Base-by-base conservation (phyloP, 2,329 filamentous ascomycete genomes). In the Ramularia collo-cygni region DNA sequence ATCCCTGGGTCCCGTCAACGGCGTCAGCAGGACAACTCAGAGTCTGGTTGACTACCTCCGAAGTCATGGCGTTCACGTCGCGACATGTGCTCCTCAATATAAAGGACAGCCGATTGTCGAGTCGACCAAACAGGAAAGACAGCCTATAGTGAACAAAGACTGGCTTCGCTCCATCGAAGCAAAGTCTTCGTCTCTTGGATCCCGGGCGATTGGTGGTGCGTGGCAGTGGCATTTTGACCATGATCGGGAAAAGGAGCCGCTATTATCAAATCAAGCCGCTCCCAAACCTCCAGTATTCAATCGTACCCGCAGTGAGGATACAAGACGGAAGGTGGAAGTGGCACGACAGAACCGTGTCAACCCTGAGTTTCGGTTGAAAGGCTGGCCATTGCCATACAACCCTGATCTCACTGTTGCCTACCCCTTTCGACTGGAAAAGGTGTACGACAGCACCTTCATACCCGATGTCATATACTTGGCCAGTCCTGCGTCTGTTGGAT, bases 1-100 rank as follows among this genome's bases (percentile, higher is more conserved):
- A 57, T 84, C 79, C 1, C 80, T 83, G 42, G 81, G 80, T 3
- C 81, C 81, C 0, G 77, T 85, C 56, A 85, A 85, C 55, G 81
- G 81, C n/a, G 81, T 85, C 32, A 82, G 77, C 53, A 71, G 79
- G 45, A 85, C 81, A 4, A 85, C 81, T 0, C 66, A 79, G 51
- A 83, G 79, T 67, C 70, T 85, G 37, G 76, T 85, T 38, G 75
- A 78, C 56, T 81, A 84, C 49, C 66, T 85, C 14, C 73, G 78
- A 40, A 65, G 65, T n/a, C 66, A 84, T 50, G 80, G 77, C 14
- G 79, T 74, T 8, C 69, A 78, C 13, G 74, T 85, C 35, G 77
- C 78, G 7, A 76, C 83, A 4, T 79, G 83, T 24, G 79, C 81
- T 28, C 81, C 81, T 12, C 67, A 74, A 32, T 64, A 68, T 55